Evolutionary conservation across 495 filamentous ascomycete species (phyloP), one percentile per base, ranked within the genome.

Genomic region (Pyronema omphalodes): DNA sequence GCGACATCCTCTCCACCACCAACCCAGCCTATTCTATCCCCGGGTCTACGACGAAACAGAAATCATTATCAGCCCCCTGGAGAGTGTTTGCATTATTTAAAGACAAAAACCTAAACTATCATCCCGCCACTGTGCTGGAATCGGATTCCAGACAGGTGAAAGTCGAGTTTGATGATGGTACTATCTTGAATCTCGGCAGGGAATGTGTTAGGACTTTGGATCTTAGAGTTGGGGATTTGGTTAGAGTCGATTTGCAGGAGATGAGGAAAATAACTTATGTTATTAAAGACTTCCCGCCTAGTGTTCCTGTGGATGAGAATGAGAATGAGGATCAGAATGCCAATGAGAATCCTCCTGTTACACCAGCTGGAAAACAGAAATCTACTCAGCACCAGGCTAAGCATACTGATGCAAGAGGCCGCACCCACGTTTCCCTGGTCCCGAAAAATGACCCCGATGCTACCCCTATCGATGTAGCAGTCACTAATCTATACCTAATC

Each of bases 41-140:
- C 36, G 37, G 37, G 0, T 15, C 29, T 44, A 43, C 15, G 34
- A 18, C n/a, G 23, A 29, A 5, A 2, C 23, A 29, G 23, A 29
- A 14, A 44, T 15, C n/a, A 37, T 44, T 9, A 37, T 37, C 15
- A 11, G 52, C 34, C 8, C 61, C 57, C 0, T 39, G 55, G 23
- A 39, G 62, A 17, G 63, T 66, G 9, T 66, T 65, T 53, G 63
- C 63, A 9, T 48, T 62, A 2, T 66, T 66, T 46, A 60, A 60
- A 43, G 62, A 65, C 33, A 43, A 49, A 8, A 62, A 60, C 29
- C 46, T 54, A 11, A 37, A 55, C 1, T 65, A 65, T 33, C 55
- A 66, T 29, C 63, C 63, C 1, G 63, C 63, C 11, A 66, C 62
- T 11, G 52, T 63, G 9, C 37, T 55, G 9, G 52, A 48, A 12